Percentiles rank a stretch among this genome's conserved stretches.
Evolutionary conservation across 2,329 filamentous ascomycete species (phyloP).

Genomic region (Aaosphaeria arxii): DNA sequence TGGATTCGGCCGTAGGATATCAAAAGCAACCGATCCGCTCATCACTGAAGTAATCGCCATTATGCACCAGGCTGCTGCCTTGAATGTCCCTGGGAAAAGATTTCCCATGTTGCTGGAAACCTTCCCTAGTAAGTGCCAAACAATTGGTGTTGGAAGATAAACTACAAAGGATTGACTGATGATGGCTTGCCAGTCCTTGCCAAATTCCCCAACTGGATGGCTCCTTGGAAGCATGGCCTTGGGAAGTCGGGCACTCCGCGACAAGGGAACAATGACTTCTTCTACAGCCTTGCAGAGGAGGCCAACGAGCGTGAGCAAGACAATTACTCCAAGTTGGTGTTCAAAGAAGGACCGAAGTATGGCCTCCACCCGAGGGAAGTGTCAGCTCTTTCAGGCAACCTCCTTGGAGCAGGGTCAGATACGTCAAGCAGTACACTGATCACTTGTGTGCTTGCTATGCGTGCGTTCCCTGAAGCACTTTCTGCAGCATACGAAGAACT

Average conservation of each 20-base stretch:
- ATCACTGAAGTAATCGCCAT: slow-evolving; percentile 59
- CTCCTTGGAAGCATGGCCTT: slow-evolving; percentile 12
- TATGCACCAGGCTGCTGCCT: slow-evolving; percentile 57
- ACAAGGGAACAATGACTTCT: slow-evolving; percentile 8
- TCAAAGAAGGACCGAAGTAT: slow-evolving; percentile 18
- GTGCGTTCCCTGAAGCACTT: slow-evolving; percentile 4
- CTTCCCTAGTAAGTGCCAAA: slow-evolving; percentile 40
- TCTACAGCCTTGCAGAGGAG: slow-evolving; percentile 7
- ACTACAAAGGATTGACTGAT: neutral
- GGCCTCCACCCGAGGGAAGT: slow-evolving; percentile 5
- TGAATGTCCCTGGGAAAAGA: slow-evolving; percentile 48
- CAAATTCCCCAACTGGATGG: slow-evolving; percentile 7
- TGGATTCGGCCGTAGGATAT: slow-evolving; percentile 55
- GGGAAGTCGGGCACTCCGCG: slow-evolving; percentile 2
- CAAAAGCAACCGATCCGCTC: slow-evolving; percentile 52
- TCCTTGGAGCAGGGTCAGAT: slow-evolving; percentile 6
- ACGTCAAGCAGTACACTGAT: slow-evolving; percentile 4
- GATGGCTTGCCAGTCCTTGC: slow-evolving; percentile 3
- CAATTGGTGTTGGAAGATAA: neutral
- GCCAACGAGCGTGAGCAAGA: slow-evolving; percentile 4
- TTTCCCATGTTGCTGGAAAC: slow-evolving; percentile 61
- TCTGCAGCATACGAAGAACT: slow-evolving; percentile 6
- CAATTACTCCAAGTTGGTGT: slow-evolving; percentile 27
- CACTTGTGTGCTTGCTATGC: slow-evolving; percentile 4
- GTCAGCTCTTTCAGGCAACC: slow-evolving; percentile 1